These are phyloP conservation scores for Glycine soja DNA, from an alignment of 306 rosid genomes.

Conservation along the genomic window DNA sequence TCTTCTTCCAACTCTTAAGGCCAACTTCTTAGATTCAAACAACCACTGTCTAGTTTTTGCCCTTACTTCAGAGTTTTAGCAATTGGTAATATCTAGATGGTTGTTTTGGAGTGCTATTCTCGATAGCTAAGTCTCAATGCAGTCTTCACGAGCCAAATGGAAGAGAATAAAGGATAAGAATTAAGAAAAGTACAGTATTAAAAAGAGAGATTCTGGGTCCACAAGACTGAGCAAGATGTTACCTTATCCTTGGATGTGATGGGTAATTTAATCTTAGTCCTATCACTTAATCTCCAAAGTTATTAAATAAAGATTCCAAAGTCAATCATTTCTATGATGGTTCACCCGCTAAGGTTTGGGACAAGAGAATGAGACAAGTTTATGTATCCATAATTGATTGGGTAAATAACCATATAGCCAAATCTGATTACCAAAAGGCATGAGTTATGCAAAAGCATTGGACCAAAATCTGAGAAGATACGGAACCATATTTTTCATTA, in stretches of 20 bases:
- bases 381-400: conserved; percentile 37
- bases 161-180: conserved; percentile 43
- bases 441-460: conserved; percentile 41
- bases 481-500: conserved; percentile 17
- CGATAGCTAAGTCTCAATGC: conserved; percentile 34
- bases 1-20: conserved; percentile 23
- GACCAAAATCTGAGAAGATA: conserved; percentile 57
- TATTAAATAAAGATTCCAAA: conserved; percentile 9
- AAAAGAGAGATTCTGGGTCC: conserved; percentile 41
- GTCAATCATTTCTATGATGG: conserved; percentile 30
- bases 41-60: conserved; percentile 6
- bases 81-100: conserved; percentile 32
- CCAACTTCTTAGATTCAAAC: conserved; percentile 21
- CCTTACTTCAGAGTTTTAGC: conserved; percentile 29
- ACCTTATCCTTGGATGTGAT: conserved; percentile 36
- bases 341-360: conserved; percentile 10
- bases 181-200: conserved; percentile 35
- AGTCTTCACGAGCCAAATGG: conserved; percentile 45
- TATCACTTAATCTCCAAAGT: conserved; percentile 5
- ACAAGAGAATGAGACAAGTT: conserved; percentile 16
- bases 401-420: conserved; percentile 32
- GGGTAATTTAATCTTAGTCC: too few species aligned
- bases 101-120: conserved; percentile 34
- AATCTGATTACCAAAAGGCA: conserved; percentile 47
- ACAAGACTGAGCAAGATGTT: conserved; percentile 33